Evolutionary conservation across 768 basidiomycete genomes (phyloP).

Genomic region (Tulasnella calospora): DNA sequence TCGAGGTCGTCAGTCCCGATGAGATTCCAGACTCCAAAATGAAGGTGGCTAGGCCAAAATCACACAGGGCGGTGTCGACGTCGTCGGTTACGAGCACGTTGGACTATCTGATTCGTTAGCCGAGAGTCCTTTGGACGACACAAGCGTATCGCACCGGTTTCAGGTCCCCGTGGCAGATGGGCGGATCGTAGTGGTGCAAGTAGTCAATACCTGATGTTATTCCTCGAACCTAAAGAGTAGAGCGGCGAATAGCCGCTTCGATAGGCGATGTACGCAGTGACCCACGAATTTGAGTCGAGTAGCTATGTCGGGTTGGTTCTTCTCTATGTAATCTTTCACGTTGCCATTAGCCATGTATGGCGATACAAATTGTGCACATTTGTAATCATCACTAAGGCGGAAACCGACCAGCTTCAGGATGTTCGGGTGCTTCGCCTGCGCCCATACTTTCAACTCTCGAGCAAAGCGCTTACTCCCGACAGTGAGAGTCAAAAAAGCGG

Average conservation of each 20-base stretch:
- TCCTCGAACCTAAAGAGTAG: background rate
- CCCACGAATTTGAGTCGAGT: background rate
- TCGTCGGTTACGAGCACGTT: background rate
- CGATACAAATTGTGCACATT: background rate
- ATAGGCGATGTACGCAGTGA: no score
- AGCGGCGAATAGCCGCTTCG: background rate
- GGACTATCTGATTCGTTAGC: background rate
- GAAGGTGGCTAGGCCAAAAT: background rate
- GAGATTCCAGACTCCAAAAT: background rate
- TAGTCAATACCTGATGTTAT: background rate
- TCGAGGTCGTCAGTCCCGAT: background rate
- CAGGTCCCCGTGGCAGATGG: background rate
- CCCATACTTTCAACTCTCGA: slow-evolving; percentile 10
- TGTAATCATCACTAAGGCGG: background rate
- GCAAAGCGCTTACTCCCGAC: background rate
- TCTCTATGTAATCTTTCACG: background rate
- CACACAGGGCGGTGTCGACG: background rate
- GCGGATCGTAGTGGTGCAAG: background rate
- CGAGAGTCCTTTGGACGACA: background rate
- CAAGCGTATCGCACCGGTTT: background rate
- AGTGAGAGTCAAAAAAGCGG: no score
- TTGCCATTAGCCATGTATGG: background rate
- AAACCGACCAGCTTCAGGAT: background rate
- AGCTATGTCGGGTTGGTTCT: background rate
- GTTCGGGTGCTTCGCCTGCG: background rate